phyloP scores from a whole-genome alignment of 2,329 filamentous ascomycete genomes.

The Mycosphaerelloides madeirae region DNA sequence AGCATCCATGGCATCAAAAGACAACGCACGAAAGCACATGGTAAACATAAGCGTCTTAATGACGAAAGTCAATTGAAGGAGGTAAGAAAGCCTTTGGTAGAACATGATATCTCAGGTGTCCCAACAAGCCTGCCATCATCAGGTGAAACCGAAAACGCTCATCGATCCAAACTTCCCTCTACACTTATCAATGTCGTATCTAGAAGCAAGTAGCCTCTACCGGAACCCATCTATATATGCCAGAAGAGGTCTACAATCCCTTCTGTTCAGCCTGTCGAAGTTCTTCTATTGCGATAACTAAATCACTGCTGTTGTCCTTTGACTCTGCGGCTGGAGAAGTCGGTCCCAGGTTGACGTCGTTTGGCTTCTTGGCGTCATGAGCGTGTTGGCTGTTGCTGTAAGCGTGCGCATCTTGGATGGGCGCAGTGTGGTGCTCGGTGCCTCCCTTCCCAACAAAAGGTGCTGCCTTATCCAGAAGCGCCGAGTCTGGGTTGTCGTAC shows the following conservation, averaged over 20 bases:
- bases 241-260: background rate
- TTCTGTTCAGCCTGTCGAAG: conserved; percentile 1
- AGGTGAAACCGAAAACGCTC: background rate
- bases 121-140: no score
- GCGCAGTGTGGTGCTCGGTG: conserved; percentile 13
- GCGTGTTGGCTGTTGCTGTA: background rate
- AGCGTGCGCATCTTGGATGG: conserved; percentile 14
- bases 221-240: background rate
- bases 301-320: background rate
- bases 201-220: no score
- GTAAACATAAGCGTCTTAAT: no score
- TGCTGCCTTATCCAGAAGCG: conserved; percentile 4
- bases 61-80: no score
- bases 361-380: background rate
- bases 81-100: no score
- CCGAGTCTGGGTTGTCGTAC: conserved; percentile 3
- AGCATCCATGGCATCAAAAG: no score
- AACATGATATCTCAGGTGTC: no score
- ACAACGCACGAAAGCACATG: no score
- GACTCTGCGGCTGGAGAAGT: background rate
- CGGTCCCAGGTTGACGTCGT: conserved; percentile 13
- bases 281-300: background rate
- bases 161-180: background rate
- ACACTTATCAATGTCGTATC: no score
- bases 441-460: conserved; percentile 2